A percentile compares a stretch with the other conserved stretches of the same genome.
These are phyloP conservation scores for Penicillium sp. DNA, from an alignment of 2,329 filamentous ascomycete genomes.

Conservation along the genomic window DNA sequence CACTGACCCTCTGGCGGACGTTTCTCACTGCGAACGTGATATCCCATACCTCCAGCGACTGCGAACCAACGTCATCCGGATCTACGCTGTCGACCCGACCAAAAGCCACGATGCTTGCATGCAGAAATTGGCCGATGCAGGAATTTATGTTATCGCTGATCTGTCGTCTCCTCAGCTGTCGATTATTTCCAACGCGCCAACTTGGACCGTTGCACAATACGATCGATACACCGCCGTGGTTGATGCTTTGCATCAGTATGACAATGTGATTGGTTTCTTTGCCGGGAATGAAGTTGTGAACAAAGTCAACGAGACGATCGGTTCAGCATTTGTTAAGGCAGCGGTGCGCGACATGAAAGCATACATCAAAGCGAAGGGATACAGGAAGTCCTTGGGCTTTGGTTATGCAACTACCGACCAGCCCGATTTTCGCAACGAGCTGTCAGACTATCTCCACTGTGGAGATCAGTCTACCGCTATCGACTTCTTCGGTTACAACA, in stretches of 20 bases:
- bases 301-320: slow-evolving; percentile 74
- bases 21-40: slow-evolving; percentile 72
- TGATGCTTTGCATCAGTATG: slow-evolving; percentile 74
- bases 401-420: slow-evolving; percentile 59
- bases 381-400: slow-evolving; percentile 72
- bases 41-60: slow-evolving; percentile 75
- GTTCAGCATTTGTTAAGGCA: slow-evolving; percentile 91
- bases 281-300: slow-evolving; percentile 96
- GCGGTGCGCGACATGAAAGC: slow-evolving; percentile 91
- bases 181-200: slow-evolving; percentile 76
- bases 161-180: slow-evolving; percentile 75
- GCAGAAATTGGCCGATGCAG: slow-evolving; percentile 72
- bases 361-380: slow-evolving; percentile 77
- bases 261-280: slow-evolving; percentile 93
- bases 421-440: slow-evolving; percentile 69
- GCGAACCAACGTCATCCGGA: slow-evolving; percentile 85
- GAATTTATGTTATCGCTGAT: slow-evolving; percentile 93
- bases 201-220: slow-evolving; percentile 77
- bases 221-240: slow-evolving; percentile 77
- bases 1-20: slow-evolving; percentile 77
- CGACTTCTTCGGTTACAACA: slow-evolving; percentile 99
- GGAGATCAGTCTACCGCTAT: slow-evolving; percentile 65
- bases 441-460: slow-evolving; percentile 94
- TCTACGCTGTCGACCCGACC: slow-evolving; percentile 83
- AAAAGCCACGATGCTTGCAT: slow-evolving; percentile 79